Evolutionary conservation across 345 rosid species (phyloP), one percentile per base, ranked within the genome.

Genomic region (Xanthoceras sorbifolium): DNA sequence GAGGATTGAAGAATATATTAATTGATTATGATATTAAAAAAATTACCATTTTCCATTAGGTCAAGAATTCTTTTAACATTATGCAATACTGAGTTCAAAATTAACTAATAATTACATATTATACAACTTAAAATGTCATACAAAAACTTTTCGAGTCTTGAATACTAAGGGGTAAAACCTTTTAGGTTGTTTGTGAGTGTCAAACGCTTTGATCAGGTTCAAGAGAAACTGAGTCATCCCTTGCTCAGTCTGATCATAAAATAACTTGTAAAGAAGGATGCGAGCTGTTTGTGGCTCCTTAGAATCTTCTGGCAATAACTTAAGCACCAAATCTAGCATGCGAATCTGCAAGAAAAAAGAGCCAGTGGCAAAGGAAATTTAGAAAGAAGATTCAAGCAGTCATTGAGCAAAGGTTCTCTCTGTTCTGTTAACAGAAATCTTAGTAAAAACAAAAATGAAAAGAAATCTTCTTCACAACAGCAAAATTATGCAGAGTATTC

Each of bases 201-300:
- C 91, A 82, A 93, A 93, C 57, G 83, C 83, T 81, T 87, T 93
- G 83, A 93, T 84, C 82, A 83, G 89, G 84, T 86, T 90, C 80
- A 96, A 87, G 72, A 96, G 85, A 87, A 93, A 93, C 67, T 92
- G 97, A 72, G 93, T 92, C 97, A 93, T 86, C 69, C 98, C 97
- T 89, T 93, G 86, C 77, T 93, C 97, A 78, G 98, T 92, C 80
- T 93, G 98, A 76, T 93, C 98, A 83, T 96, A 96, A 82, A 93
- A 93, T 80, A 96, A 78, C 87, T 93, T 96, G 82, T 96, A 93
- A 78, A 96, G 98, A 79, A 93, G 92, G 78, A 96, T 79, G 72
- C 97, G 93, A 64, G 93, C 93, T 79, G 97, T 92, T 81, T 79
- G 93, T 74, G 99, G 89, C 88, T 93, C 98, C 86, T 76, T 89